Evolutionary conservation across 164 flowering plant genomes (phyloP).

Genomic region (Umbilicus rupestris): DNA sequence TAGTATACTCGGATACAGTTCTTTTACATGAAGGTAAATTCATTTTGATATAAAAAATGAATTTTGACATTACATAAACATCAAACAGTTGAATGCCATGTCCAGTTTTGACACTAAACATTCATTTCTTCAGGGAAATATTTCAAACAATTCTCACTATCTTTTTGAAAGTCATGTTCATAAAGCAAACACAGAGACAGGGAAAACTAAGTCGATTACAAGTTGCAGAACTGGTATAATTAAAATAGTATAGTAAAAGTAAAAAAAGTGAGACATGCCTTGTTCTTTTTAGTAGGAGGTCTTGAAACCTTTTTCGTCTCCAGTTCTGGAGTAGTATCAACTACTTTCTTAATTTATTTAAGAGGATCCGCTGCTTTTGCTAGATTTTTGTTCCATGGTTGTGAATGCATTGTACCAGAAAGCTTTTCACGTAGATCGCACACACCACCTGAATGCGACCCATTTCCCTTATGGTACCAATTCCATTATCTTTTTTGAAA

Average conservation of each 20-base stretch:
- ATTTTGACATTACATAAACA: too few species aligned
- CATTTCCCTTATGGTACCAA: conserved; percentile 44
- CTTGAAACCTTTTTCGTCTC: conserved; percentile 33
- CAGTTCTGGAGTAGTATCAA: conserved; percentile 32
- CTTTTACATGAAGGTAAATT: too few species aligned
- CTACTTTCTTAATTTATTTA: conserved; percentile 36
- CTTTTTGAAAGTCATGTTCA: neutral
- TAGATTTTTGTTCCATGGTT: conserved; percentile 32
- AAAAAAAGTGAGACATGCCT: conserved; percentile 26
- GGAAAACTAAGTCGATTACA: neutral
- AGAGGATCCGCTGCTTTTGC: conserved; percentile 15
- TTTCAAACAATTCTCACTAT: neutral
- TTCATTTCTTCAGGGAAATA: neutral
- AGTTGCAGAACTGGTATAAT: neutral
- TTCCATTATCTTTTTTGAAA: conserved; percentile 33
- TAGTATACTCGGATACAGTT: too few species aligned
- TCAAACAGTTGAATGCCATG: too few species aligned
- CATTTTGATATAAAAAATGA: too few species aligned
- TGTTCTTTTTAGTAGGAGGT: conserved; percentile 32
- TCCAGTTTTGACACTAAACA: too few species aligned
- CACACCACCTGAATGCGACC: conserved; percentile 31
- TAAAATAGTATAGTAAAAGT: neutral
- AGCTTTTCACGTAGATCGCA: conserved; percentile 84
- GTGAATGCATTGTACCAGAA: conserved; percentile 59
- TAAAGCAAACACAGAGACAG: neutral